These are phyloP conservation scores for Dictyostelium citrinum DNA, from an alignment of 78 protist species.

Conservation along the genomic window DNA sequence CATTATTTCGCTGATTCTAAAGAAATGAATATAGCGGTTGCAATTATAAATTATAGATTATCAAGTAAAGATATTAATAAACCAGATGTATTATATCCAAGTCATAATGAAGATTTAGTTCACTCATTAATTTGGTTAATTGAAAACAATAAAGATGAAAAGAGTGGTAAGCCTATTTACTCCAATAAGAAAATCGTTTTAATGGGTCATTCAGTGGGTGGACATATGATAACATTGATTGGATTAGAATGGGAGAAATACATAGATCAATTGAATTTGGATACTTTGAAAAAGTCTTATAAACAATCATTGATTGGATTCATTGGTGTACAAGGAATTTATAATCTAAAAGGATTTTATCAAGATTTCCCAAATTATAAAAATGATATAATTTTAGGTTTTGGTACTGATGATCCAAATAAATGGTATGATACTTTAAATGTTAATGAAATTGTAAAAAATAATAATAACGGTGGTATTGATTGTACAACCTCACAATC, in stretches of 20 bases:
- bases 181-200: background rate
- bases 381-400: background rate
- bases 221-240: slow-evolving; percentile 7
- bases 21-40: background rate
- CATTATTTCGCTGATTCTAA: background rate
- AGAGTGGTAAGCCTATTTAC: background rate
- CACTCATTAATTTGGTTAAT: slow-evolving; percentile 9
- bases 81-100: background rate
- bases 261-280: background rate
- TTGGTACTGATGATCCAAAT: background rate
- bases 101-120: slow-evolving; percentile 31
- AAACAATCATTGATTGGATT: background rate
- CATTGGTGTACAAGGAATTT: slow-evolving; percentile 65
- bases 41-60: slow-evolving; percentile 38
- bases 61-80: background rate
- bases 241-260: background rate
- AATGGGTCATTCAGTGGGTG: slow-evolving; percentile 60
- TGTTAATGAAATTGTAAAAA: background rate
- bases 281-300: background rate
- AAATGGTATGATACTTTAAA: background rate
- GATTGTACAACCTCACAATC: background rate
- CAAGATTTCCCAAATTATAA: slow-evolving; percentile 20
- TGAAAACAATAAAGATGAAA: background rate
- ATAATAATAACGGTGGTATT: background rate
- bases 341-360: background rate